phyloP scores from a whole-genome alignment of 768 basidiomycete genomes.

The Fomitopsis pulvina region DNA sequence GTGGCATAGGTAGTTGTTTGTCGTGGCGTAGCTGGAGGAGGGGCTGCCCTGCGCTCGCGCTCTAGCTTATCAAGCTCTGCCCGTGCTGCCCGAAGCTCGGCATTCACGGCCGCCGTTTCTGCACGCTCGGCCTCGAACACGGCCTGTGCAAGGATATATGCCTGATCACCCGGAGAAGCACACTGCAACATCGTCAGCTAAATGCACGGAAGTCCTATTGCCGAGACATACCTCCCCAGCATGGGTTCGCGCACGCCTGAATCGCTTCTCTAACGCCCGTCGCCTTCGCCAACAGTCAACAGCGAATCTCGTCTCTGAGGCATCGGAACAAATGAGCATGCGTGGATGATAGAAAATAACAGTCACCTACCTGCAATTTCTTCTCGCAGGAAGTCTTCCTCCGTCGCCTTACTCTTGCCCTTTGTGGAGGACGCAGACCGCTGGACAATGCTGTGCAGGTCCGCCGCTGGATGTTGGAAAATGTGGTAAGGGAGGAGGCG shows the following conservation, averaged over 20 bases:
- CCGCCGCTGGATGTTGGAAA: slow-evolving; percentile 68
- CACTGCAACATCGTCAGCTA: slow-evolving; percentile 35
- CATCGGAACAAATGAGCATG: background rate
- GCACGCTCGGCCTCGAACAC: slow-evolving; percentile 61
- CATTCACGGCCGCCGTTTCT: slow-evolving; percentile 48
- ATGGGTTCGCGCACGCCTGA: slow-evolving; percentile 45
- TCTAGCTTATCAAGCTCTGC: slow-evolving; percentile 63
- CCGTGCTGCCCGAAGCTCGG: slow-evolving; percentile 56
- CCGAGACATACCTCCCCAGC: slow-evolving; percentile 47
- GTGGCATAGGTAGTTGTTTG: slow-evolving; percentile 10
- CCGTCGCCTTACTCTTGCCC: slow-evolving; percentile 56
- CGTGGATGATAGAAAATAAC: background rate
- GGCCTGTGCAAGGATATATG: slow-evolving; percentile 55
- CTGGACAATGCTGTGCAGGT: slow-evolving; percentile 30
- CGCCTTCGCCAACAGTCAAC: slow-evolving; percentile 58
- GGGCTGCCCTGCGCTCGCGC: slow-evolving; percentile 52
- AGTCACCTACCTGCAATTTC: slow-evolving; percentile 46
- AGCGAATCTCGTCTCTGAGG: slow-evolving; percentile 63
- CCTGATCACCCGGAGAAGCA: slow-evolving; percentile 53
- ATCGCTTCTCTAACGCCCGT: slow-evolving; percentile 49
- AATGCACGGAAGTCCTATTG: slow-evolving; percentile 1
- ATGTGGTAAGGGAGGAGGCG: slow-evolving; percentile 76
- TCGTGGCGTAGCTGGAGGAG: slow-evolving; percentile 12
- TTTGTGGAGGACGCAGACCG: slow-evolving; percentile 29
- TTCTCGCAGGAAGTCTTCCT: slow-evolving; percentile 32